Evolutionary conservation across 2,329 filamentous ascomycete genomes (phyloP).

Genomic region (Epicoccum sorghinum): DNA sequence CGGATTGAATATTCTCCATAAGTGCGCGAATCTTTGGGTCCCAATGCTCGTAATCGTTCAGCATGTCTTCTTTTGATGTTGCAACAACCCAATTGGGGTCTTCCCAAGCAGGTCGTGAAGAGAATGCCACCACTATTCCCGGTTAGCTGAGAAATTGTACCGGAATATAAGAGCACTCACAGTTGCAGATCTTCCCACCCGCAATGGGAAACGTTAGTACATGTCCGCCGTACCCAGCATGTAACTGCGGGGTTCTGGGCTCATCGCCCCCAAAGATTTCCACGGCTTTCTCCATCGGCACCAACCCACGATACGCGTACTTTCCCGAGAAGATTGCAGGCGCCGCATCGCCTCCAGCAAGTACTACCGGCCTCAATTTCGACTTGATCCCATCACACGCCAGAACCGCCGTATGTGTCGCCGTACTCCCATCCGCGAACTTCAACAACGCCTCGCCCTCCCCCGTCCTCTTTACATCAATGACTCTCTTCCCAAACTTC

Average conservation of each 20-base stretch:
- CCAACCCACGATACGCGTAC: conserved; percentile 66
- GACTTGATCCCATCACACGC: conserved; percentile 71
- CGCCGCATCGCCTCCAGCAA: conserved; percentile 53
- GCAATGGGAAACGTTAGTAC: conserved; percentile 67
- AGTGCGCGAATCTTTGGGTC: conserved; percentile 24
- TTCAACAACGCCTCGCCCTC: conserved; percentile 39
- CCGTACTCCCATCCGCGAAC: conserved; percentile 55
- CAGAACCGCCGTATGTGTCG: conserved; percentile 57
- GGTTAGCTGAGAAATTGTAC: conserved; percentile 36
- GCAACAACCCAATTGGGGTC: conserved; percentile 34
- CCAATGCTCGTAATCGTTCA: conserved; percentile 35
- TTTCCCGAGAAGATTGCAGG: conserved; percentile 61
- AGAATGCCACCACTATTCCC: conserved; percentile 35
- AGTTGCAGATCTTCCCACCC: conserved; percentile 61
- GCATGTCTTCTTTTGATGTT: conserved; percentile 35
- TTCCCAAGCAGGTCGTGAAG: conserved; percentile 27
- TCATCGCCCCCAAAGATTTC: conserved; percentile 57
- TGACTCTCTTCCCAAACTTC: conserved; percentile 49
- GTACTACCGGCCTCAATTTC: conserved; percentile 57
- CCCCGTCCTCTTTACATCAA: conserved; percentile 29
- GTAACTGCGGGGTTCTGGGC: conserved; percentile 60
- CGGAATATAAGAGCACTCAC: conserved; percentile 17
- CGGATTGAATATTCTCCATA: conserved; percentile 51
- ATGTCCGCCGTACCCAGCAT: conserved; percentile 63
- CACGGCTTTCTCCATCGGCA: conserved; percentile 63